These are phyloP conservation scores for Lachancea thermotolerans DNA, from an alignment of 805 yeast genomes.

Conservation along the genomic window DNA sequence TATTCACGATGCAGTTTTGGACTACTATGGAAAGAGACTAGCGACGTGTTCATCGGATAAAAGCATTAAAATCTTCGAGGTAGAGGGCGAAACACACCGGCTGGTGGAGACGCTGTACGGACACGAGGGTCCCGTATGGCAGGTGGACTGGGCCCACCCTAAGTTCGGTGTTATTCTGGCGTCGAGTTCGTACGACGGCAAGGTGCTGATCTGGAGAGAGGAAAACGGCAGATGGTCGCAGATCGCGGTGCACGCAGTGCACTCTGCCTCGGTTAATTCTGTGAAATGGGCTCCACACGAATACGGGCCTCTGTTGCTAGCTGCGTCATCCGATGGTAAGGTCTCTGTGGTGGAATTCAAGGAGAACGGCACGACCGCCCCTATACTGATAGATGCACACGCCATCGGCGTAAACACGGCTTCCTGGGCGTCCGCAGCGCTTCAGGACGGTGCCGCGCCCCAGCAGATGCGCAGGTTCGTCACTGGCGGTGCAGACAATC, in stretches of 20 bases:
- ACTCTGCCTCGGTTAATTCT: conserved; percentile 90
- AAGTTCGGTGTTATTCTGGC: conserved; percentile 94
- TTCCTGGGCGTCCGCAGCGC: conserved; percentile 75
- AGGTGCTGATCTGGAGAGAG: conserved; percentile 91
- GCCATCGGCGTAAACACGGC: conserved; percentile 92
- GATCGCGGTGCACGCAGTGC: conserved; percentile 80
- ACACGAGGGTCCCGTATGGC: conserved; percentile 99
- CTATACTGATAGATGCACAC: conserved; percentile 61
- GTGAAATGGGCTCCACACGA: conserved; percentile 98
- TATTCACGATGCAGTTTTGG: conserved; percentile 94
- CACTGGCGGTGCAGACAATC: conserved; percentile 92
- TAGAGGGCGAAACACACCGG: conserved; percentile 77
- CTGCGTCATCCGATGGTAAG: conserved; percentile 90
- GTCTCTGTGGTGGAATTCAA: conserved; percentile 86
- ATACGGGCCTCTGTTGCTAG: conserved; percentile 83
- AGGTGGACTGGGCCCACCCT: conserved; percentile 98
- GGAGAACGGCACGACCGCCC: conserved; percentile 76
- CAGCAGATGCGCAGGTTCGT: conserved; percentile 66
- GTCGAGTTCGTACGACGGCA: conserved; percentile 92
- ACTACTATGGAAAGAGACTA: conserved; percentile 90
- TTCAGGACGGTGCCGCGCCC: conserved; percentile 28
- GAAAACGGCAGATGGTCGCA: conserved; percentile 83
- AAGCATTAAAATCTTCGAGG: conserved; percentile 88
- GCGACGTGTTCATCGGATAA: conserved; percentile 97
- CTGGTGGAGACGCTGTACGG: conserved; percentile 80